Evolutionary conservation across 169 alveolate genomes (phyloP), one percentile per base, ranked within the genome.

Genomic region (Prorocentrum cordatum): DNA sequence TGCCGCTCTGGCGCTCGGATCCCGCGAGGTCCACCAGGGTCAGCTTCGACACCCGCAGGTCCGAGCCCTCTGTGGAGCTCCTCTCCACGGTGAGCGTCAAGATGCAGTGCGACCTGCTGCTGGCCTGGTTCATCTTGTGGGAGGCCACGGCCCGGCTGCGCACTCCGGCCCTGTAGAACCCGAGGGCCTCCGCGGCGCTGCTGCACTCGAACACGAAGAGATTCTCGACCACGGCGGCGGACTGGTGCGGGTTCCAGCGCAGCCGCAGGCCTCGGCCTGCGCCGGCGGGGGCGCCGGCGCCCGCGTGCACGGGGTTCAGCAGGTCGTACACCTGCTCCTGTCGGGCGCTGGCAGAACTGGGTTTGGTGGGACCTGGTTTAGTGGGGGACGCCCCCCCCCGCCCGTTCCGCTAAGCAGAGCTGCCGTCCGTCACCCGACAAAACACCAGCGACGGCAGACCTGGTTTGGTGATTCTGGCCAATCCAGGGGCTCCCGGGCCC

Each of bases 41-140:
- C 88, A 77, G n/a, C 75, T 77, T 77, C 64, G 75, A 12, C 22
- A 47, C 61, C 61, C 61, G 20, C 16, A 39, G 20, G 16, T 22
- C 32, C 64, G 64, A 54, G 16, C 20, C 2, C 64, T 59, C 24
- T 27, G 68, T 27, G 68, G 68, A 54, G 24, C 12, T 9, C 85
- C 88, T 35, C 32, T 77, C 88, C 31, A 77, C 18, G 47, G 64
- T 59, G 66, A 77, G 18, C 75, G 38, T 77, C 75, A 77, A 33
- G 35, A 77, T 75, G 12, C 75, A 77, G 47, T 77, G 88, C 16
- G 88, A 77, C 3, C 88, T 72, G 45, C 88, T 77, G 75, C 88
- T 77, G 14, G 75, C 88, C 88, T 77, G 88, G 73, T 77, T 77
- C 88, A 77, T 77, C 64, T 77, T 72, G n/a, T 77, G 88, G 36